Evolutionary conservation across 129 eudicot species (phyloP), one percentile per base, ranked within the genome.

Genomic region (Silybum marianum): DNA sequence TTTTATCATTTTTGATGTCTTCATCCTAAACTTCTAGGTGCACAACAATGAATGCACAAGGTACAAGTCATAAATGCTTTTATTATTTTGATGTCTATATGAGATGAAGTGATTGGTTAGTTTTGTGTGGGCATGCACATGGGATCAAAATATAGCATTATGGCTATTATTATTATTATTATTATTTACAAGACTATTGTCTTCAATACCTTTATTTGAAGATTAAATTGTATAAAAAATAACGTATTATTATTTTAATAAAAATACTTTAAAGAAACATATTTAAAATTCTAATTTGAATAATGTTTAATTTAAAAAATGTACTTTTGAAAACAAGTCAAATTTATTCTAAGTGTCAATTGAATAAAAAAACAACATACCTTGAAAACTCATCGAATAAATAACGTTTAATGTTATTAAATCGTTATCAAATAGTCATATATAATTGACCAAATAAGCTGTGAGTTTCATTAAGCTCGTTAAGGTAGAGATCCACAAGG

Each of bases 51-150:
- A 24, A n/a, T 67, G 26, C 71, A 32, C 21, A n/a, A 54, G 46
- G 48, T 32, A 60, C 80, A 58, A 54, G 13, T 13, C 48, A 62
- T 60, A 54, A 76, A 30, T 60, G 71, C 80, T 32, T 76, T 76
- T 10, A 11, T 32, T 4, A 22, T 65, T 22, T 65, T 65, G 69
- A 65, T 23, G 30, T 65, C 30, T 65, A 58, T 22, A 18, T 58
- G 54, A 44, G 54, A 44, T 44, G 54, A 44, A 58, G 22, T 58
- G 66, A 58, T 58, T 18, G 22, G 14, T 63, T 63, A 22, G 28
- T 63, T n/a, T 21, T 63, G 69, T 63, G 69, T 63, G 69, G 26
- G 26, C 26, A 19, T 65, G 69, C 69, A 22, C 30, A 65, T 65
- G 69, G 69, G 28, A 65, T 65, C 11, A 65, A 22, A 65, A 23